Evolutionary conservation across 75 land plant species (phyloP).

Genomic region (Pinus albicaulis): DNA sequence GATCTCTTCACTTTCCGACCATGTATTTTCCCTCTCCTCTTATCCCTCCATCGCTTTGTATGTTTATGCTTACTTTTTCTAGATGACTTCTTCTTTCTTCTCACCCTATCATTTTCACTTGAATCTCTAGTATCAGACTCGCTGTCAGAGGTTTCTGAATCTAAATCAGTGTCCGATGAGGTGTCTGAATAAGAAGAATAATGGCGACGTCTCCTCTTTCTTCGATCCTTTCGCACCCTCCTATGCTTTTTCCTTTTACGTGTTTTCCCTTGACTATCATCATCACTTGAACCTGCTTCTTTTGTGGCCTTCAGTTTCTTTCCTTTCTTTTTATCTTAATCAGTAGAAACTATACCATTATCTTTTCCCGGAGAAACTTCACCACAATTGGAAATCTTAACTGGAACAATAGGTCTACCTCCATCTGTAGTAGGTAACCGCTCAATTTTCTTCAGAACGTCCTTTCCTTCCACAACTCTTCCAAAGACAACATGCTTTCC

Average conservation of each 20-base stretch:
- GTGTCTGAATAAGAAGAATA: constrained; percentile 78
- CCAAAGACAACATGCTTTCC: constrained; percentile 98
- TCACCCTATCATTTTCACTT: constrained; percentile 69
- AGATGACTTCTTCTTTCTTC: constrained; percentile 56
- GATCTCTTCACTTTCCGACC: constrained; percentile 57
- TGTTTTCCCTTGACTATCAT: constrained; percentile 39
- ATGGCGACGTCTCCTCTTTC: constrained; percentile 61
- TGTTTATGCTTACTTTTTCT: constrained; percentile 57
- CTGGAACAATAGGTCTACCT: too few species aligned
- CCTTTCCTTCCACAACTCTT: constrained; percentile 81
- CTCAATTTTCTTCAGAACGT: constrained; percentile 76
- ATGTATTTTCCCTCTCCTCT: constrained; percentile 65
- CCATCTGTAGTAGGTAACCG: constrained; percentile 29
- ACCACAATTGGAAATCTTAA: too few species aligned
- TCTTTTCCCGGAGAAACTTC: too few species aligned
- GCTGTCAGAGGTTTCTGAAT: constrained; percentile 51
- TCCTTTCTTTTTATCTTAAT: constrained; percentile 50
- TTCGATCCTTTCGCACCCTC: constrained; percentile 55
- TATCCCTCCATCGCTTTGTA: constrained; percentile 56
- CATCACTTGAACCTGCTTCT: constrained; percentile 54
- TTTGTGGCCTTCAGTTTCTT: constrained; percentile 38
- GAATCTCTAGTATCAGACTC: constrained; percentile 45
- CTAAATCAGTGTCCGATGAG: constrained; percentile 68
- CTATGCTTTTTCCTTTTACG: constrained; percentile 58
- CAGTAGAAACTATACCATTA: too few species aligned